phyloP scores from a whole-genome alignment of 1,284 basidiomycete species.

The Ceraceosorus guamensis region DNA sequence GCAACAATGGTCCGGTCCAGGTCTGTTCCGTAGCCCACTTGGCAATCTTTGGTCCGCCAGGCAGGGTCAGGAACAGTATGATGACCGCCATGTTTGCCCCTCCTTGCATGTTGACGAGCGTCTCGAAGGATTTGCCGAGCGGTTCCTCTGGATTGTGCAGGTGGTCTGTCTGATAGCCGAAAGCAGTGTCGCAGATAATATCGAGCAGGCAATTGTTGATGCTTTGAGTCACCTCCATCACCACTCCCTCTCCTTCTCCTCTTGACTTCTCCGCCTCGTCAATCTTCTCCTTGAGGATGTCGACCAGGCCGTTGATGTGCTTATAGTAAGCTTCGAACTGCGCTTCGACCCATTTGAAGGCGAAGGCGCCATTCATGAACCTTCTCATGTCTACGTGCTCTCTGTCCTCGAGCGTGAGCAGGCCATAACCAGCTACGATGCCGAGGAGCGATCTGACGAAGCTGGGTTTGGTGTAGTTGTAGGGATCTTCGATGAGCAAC shows the following conservation, averaged over 20 bases:
- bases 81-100: slow-evolving; percentile 26
- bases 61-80: slow-evolving; percentile 32
- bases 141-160: slow-evolving; percentile 25
- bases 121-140: slow-evolving; percentile 37
- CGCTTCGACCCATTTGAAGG: slow-evolving; percentile 25
- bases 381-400: slow-evolving; percentile 31
- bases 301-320: slow-evolving; percentile 23
- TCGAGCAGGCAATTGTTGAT: slow-evolving; percentile 39
- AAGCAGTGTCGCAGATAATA: slow-evolving; percentile 40
- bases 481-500: slow-evolving; percentile 26
- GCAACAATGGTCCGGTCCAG: slow-evolving; percentile 10
- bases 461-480: slow-evolving; percentile 9
- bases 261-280: slow-evolving; percentile 8
- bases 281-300: slow-evolving; percentile 22
- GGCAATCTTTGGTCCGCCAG: slow-evolving; percentile 21
- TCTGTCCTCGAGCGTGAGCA: slow-evolving; percentile 28
- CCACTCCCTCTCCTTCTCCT: slow-evolving; percentile 11
- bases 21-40: slow-evolving; percentile 13
- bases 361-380: slow-evolving; percentile 37
- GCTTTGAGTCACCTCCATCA: slow-evolving; percentile 32
- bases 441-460: not conserved
- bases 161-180: slow-evolving; percentile 34
- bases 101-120: slow-evolving; percentile 35
- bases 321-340: slow-evolving; percentile 35
- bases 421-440: slow-evolving; percentile 22